These are phyloP conservation scores for Cyphellophora europaea DNA, from an alignment of 2,329 filamentous ascomycete genomes.

Conservation along the genomic window DNA sequence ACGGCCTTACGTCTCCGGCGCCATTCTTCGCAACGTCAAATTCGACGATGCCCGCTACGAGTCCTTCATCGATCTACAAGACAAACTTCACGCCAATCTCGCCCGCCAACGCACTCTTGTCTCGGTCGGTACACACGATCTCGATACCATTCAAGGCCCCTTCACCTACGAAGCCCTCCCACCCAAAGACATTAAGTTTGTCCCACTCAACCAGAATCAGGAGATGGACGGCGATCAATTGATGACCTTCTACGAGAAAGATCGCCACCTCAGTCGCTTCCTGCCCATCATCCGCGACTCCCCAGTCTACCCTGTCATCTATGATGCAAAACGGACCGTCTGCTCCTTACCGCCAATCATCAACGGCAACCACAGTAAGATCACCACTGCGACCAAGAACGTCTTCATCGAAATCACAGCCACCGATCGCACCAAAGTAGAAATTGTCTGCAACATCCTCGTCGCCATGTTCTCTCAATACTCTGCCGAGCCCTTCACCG, in stretches of 20 bases:
- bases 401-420: constrained; percentile 97
- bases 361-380: constrained; percentile 95
- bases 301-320: constrained; percentile 91
- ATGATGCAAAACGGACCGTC: constrained; percentile 75
- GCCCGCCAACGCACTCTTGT: constrained; percentile 87
- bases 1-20: constrained; percentile 79
- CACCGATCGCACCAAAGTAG: constrained; percentile 89
- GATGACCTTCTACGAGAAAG: constrained; percentile 90
- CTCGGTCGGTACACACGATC: constrained; percentile 94
- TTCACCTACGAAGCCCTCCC: constrained; percentile 93
- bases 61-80: constrained; percentile 94
- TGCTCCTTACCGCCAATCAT: constrained; percentile 96
- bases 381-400: constrained; percentile 81
- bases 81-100: constrained; percentile 95
- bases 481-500: constrained; percentile 76
- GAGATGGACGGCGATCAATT: constrained; percentile 79
- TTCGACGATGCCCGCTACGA: constrained; percentile 89
- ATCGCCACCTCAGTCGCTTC: constrained; percentile 83
- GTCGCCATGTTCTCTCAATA: constrained; percentile 96
- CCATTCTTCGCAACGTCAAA: constrained; percentile 79
- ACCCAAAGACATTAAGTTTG: constrained; percentile 87
- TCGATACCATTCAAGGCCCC: constrained; percentile 85
- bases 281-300: constrained; percentile 91
- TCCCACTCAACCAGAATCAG: constrained; percentile 82
- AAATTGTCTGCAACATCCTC: constrained; percentile 91